These are phyloP conservation scores for Bipolaris zeicola DNA, from an alignment of 2,329 filamentous ascomycete species.

Conservation along the genomic window DNA sequence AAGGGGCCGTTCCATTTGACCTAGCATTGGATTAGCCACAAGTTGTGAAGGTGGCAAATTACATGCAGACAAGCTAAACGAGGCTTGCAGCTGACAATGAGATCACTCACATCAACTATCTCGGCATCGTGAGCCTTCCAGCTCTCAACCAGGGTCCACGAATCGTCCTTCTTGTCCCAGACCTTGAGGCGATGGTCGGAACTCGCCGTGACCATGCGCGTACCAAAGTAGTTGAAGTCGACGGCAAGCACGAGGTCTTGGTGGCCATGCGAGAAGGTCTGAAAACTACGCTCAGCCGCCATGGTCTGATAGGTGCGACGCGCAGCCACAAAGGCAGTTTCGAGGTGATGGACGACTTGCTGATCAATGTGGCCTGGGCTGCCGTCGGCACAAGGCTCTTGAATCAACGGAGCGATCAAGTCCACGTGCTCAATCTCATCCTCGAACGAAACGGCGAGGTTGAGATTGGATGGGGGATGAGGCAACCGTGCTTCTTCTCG, in stretches of 20 bases:
- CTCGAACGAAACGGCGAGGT: conserved; percentile 34
- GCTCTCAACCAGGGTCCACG: conserved; percentile 82
- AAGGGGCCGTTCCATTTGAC: conserved; percentile 93
- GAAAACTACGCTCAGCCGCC: conserved; percentile 49
- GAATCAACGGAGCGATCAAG: conserved; percentile 40
- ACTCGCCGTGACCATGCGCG: conserved; percentile 87
- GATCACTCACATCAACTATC: conserved; percentile 74
- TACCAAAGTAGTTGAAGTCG: conserved; percentile 90
- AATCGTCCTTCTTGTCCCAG: conserved; percentile 78
- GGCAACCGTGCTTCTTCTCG: conserved; percentile 40
- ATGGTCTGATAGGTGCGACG: conserved; percentile 41
- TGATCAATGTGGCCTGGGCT: conserved; percentile 30
- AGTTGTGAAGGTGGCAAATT: conserved; percentile 21
- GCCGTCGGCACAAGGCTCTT: conserved; percentile 44
- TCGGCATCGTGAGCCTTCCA: conserved; percentile 92
- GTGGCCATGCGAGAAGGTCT: conserved; percentile 74
- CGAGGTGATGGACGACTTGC: conserved; percentile 35
- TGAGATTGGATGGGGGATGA: conserved; percentile 41
- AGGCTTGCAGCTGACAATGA: conserved; percentile 23
- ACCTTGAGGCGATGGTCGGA: conserved; percentile 93
- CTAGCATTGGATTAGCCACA: conserved; percentile 53
- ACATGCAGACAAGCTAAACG: conserved; percentile 26
- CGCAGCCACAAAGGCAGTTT: conserved; percentile 36
- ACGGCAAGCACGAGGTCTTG: conserved; percentile 82
- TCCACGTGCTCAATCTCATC: conserved; percentile 42